Conservation (phyloP, 1,284 basidiomycete species). For the Waitea zeae region DNA sequence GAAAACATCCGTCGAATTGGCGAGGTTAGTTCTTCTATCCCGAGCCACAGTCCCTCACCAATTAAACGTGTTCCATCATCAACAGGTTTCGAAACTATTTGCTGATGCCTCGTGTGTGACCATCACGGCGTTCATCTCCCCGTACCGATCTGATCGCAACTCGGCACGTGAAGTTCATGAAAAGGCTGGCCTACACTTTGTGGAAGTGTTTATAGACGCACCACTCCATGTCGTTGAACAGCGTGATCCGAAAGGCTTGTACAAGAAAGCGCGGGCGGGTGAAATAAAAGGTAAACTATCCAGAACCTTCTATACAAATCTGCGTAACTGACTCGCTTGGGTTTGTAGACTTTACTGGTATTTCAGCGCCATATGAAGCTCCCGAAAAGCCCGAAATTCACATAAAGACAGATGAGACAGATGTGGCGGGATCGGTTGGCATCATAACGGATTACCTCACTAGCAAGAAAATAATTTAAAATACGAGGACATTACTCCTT, state of each 20-base stretch:
- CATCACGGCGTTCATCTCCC: conserved; percentile 96
- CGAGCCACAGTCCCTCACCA: background rate
- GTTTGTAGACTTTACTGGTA: conserved; percentile 82
- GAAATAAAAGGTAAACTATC: conserved; percentile 75
- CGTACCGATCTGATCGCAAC: conserved; percentile 81
- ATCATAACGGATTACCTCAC: conserved; percentile 75
- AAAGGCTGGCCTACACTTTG: conserved; percentile 58
- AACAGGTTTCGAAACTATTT: conserved; percentile 86
- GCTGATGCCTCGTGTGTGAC: conserved; percentile 76
- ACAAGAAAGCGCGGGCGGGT: conserved; percentile 92
- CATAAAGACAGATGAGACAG: conserved; percentile 74
- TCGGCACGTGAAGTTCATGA: conserved; percentile 77
- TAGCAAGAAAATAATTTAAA: conserved; percentile 35
- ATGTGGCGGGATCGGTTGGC: conserved; percentile 68
- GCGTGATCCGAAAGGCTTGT: conserved; percentile 94
- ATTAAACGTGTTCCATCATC: conserved; percentile 1
- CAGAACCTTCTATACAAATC: background rate
- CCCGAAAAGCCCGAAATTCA: conserved; percentile 83
- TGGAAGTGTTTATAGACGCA: conserved; percentile 94
- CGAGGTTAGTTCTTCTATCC: conserved; percentile 39
- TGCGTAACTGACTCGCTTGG: background rate
- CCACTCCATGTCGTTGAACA: conserved; percentile 79
- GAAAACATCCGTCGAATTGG: conserved; percentile 98
- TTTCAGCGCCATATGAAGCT: conserved; percentile 93
- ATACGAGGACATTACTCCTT: too few species aligned